phyloP scores from a whole-genome alignment of 2,329 filamentous ascomycete genomes.

The Hypoxylon sp. region DNA sequence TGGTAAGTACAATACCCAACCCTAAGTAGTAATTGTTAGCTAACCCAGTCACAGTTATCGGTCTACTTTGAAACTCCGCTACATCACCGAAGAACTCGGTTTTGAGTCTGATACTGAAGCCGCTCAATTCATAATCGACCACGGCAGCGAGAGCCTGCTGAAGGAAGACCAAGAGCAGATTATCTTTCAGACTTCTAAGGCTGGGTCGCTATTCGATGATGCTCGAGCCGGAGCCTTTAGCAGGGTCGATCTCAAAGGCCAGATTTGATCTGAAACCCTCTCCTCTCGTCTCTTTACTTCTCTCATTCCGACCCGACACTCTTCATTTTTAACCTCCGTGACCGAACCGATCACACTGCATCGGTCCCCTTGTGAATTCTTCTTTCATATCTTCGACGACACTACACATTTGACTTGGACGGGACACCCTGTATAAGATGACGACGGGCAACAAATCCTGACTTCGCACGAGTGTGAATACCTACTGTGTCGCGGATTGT shows the following conservation, averaged over 20 bases:
- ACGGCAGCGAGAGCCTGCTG: conserved; percentile 80
- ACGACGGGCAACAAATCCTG: conserved; percentile 28
- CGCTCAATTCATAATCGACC: conserved; percentile 87
- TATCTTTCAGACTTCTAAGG: conserved; percentile 79
- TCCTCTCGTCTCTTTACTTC: conserved; percentile 39
- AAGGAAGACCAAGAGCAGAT: conserved; percentile 81
- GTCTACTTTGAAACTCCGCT: conserved; percentile 86
- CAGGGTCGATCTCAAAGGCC: conserved; percentile 95
- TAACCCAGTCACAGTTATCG: conserved; percentile 80
- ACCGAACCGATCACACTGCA: conserved; percentile 21
- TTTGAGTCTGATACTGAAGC: conserved; percentile 94
- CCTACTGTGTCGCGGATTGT: conserved; percentile 33
- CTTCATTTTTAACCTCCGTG: conserved; percentile 19
- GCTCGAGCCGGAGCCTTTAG: conserved; percentile 80
- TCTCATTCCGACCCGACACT: conserved; percentile 28
- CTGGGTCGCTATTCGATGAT: conserved; percentile 77
- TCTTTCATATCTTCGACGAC: conserved; percentile 24
- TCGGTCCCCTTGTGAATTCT: conserved; percentile 24
- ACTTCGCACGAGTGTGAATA: conserved; percentile 36
- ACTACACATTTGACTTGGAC: conserved; percentile 24
- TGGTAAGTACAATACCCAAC: conserved; percentile 74
- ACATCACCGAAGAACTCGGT: conserved; percentile 94
- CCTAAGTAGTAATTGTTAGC: conserved; percentile 43
- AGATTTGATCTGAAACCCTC: conserved; percentile 72
- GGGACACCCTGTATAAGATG: conserved; percentile 30